Conservation (phyloP, 1,139 yeast species). For the Pichia sp. region DNA sequence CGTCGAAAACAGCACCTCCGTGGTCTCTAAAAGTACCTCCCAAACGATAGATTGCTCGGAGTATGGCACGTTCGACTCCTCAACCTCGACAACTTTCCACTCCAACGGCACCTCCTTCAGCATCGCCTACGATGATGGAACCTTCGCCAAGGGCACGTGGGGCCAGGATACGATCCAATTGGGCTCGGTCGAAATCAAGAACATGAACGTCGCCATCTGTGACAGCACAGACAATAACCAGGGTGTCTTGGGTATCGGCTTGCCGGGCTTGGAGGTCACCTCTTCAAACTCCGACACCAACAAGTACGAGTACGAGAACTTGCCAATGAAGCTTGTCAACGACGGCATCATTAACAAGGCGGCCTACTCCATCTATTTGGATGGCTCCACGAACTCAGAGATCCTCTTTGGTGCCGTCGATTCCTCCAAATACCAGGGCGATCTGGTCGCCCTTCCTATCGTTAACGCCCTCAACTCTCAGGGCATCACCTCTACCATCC, state of each 20-base stretch:
- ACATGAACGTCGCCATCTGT: constrained; percentile 57
- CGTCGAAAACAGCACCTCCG: neutral
- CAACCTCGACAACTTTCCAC: constrained; percentile 43
- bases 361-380: constrained; percentile 53
- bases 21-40: neutral
- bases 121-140: constrained; percentile 61
- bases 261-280: constrained; percentile 48
- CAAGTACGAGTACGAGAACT: constrained; percentile 41
- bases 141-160: constrained; percentile 63
- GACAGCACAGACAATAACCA: constrained; percentile 47
- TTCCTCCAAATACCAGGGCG: constrained; percentile 47
- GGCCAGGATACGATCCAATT: constrained; percentile 52
- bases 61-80: constrained; percentile 50
- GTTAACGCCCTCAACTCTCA: constrained; percentile 35
- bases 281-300: constrained; percentile 22
- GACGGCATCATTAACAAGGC: constrained; percentile 49
- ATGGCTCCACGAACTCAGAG: constrained; percentile 41
- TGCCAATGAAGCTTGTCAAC: constrained; percentile 54
- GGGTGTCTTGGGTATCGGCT: constrained; percentile 63
- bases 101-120: constrained; percentile 44
- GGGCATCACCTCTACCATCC: constrained; percentile 35
- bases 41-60: constrained; percentile 34
- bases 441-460: constrained; percentile 44
- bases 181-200: constrained; percentile 41
- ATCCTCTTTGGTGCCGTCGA: constrained; percentile 59